These are phyloP conservation scores for Aspergillus sojae DNA, from an alignment of 2,329 filamentous ascomycete species.

Conservation along the genomic window DNA sequence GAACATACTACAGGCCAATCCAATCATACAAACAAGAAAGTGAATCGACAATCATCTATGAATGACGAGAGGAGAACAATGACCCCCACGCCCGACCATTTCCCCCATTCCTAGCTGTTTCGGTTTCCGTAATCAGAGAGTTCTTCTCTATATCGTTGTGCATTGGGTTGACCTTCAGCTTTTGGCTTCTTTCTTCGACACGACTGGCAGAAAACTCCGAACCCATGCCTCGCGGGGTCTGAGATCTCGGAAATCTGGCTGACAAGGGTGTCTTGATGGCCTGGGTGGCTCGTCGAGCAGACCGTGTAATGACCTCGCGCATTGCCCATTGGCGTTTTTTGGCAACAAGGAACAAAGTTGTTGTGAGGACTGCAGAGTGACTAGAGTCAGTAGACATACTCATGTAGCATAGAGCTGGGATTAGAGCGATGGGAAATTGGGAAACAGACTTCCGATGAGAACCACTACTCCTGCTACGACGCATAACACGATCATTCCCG, in stretches of 20 bases:
- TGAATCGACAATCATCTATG: background rate
- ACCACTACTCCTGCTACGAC: constrained; percentile 24
- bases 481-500: constrained; percentile 24
- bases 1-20: background rate
- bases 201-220: background rate
- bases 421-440: background rate
- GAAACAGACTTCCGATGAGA: constrained; percentile 22
- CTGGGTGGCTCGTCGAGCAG: constrained; percentile 16
- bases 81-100: constrained; percentile 1
- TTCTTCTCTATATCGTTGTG: constrained; percentile 10
- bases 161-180: background rate
- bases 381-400: background rate
- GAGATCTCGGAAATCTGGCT: constrained; percentile 17
- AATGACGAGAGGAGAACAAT: constrained; percentile 5
- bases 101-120: background rate
- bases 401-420: no score
- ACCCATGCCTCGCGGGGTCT: background rate
- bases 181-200: constrained; percentile 1
- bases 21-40: background rate
- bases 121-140: constrained; percentile 1
- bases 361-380: constrained; percentile 17
- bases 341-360: constrained; percentile 21
- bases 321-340: constrained; percentile 24
- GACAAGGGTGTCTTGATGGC: constrained; percentile 22
- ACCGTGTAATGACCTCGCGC: constrained; percentile 22